Base-by-base conservation (phyloP, 345 rosid genomes). In the Clarkia xantiana region DNA sequence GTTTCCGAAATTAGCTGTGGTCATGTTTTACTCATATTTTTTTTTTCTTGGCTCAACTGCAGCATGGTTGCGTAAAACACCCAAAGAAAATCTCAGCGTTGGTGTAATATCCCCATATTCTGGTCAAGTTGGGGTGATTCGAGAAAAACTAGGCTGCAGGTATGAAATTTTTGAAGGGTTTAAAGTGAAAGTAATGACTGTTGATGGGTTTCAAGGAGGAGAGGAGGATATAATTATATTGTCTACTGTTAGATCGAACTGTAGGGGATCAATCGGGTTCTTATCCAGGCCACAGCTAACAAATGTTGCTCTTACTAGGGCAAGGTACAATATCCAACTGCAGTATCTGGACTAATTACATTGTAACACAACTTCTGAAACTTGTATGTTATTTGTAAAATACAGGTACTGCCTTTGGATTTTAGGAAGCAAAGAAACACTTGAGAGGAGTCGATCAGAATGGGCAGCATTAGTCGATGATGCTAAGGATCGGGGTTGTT, bases 251-350 rank as follows among this genome's bases (percentile, higher is more conserved):
- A 60, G 72, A 59, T 59, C 54, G 1, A 68, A 68, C 39, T 17
- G 1, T 6, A 12, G 43, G 8, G 68, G 68, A 34, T 54, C 48
- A 0, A 58, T 68, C 17, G 72, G 72, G 6, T 63, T 68, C 23
- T 18, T 63, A 4, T 51, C 68, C 14, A 52, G 63, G 20, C 16
- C 23, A 0, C 59, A 52, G 45, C 59, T 64, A 34, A 47, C 50
- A 18, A 68, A 68, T 58, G 68, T 68, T 9, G 53, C 72, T 11
- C 52, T 68, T 15, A 68, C 72, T 12, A 63, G 67, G 29, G 72
- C 72, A 17, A 68, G 72, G 72, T n/a, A n/a, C 62, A 40, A 29
- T 29, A 10, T 29, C n/a, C 36, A 29, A 29, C 36, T 29, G 8
- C 9, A 29, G 36, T 29, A 29, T 3, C n/a, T n/a, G 5, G 36